Conservation (phyloP, 1,284 basidiomycete genomes). For the Ganoderma resinaceum region DNA sequence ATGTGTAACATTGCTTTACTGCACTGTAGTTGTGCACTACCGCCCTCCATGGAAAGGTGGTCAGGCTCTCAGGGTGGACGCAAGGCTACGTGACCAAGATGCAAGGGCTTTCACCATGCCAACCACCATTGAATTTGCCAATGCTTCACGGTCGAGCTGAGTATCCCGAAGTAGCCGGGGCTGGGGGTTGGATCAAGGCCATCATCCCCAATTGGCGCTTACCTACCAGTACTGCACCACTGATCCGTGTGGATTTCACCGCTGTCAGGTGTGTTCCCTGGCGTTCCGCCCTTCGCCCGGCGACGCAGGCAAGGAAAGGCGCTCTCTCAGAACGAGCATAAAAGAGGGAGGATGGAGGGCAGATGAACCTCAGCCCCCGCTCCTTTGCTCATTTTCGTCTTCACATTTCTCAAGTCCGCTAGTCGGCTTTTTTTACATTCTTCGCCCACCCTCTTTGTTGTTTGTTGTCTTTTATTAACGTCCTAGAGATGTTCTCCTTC, state of each 20-base stretch:
- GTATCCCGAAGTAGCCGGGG: not conserved
- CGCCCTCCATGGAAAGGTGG: not conserved
- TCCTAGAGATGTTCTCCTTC: slow-evolving; percentile 29
- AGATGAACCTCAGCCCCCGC: not conserved
- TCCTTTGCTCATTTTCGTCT: slow-evolving; percentile 16
- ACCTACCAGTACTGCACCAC: not conserved
- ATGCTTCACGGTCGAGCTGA: not conserved
- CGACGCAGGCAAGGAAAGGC: not conserved
- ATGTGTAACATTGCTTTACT: not conserved
- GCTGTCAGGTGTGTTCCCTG: not conserved
- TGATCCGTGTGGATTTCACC: not conserved
- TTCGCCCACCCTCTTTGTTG: slow-evolving; percentile 6
- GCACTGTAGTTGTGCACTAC: not conserved
- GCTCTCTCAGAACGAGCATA: not conserved
- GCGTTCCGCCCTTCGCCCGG: not conserved
- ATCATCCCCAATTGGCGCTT: not conserved
- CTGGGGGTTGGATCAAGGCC: not conserved
- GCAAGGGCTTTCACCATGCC: not conserved
- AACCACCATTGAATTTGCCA: not conserved
- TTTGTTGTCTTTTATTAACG: slow-evolving; percentile 17
- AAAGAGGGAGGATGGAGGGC: not conserved
- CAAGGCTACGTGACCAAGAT: not conserved
- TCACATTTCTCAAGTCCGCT: slow-evolving; percentile 27
- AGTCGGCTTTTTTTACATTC: slow-evolving; percentile 23
- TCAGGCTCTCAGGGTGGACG: not conserved